Base-by-base conservation (phyloP, 805 yeast genomes). In the Yamadazyma laniorum region DNA sequence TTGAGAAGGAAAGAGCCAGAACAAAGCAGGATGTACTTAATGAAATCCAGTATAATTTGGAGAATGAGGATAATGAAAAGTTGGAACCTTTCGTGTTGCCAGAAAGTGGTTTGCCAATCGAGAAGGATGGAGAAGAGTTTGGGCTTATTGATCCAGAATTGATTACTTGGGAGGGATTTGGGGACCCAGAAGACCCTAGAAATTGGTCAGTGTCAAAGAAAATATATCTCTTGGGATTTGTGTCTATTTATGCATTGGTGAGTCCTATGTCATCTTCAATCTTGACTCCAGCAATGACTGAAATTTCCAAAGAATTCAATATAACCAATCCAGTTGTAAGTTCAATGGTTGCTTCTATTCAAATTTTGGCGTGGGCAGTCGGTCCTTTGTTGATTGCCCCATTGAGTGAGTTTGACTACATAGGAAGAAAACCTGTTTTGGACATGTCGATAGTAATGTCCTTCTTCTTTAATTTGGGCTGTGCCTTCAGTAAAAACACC, bases 361-460 rank as follows among this genome's bases (percentile, higher is more conserved):
- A 78, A 65, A 72, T 83, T n/a, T 66, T 81, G 48, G 86, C 88
- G 1, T 70, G 85, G 71, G 87, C 86, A 0, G 44, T 77, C 15
- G 83, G 83, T 9, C 88, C 89, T 1, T 58, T 83, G 34, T 50
- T 82, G 22, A 63, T 80, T 40, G 82, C 86, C 1, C 90, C 90
- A 2, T 50, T 84, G 9, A 75, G 84, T 31, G 91, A 84, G 52
- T 65, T 79, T 42, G 70, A 63, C 37, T 50, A 43, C 3, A 72
- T 74, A 44, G 91, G 90, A 2, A 61, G 90, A 29, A 65, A 70
- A 41, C 54, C 70, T 3, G 82, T 85, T 4, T 70, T 80, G 41
- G 70, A 76, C 39, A 44, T 59, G 11, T 71, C 82, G 9, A 69
- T 77, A 22, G 68, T 75, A 65, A 50, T 79, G 33, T 58, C 75